Evolutionary conservation across 1,284 basidiomycete genomes (phyloP).

Genomic region (Peniophora sp.): DNA sequence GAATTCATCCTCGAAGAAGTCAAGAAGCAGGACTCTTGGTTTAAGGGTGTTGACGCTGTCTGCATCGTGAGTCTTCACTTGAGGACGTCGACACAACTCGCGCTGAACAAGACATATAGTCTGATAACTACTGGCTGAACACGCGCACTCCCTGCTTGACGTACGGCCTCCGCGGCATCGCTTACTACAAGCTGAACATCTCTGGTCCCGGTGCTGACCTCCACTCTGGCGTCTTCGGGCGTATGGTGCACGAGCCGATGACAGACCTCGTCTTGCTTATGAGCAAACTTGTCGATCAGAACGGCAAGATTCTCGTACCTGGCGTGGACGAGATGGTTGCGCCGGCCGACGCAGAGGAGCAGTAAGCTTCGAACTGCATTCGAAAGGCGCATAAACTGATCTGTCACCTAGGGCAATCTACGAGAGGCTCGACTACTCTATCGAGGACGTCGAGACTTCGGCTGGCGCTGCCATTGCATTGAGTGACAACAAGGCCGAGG

Average conservation of each 20-base stretch:
- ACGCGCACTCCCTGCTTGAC: slow-evolving; percentile 70
- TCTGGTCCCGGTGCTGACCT: slow-evolving; percentile 85
- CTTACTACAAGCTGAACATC: slow-evolving; percentile 84
- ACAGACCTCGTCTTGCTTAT: slow-evolving; percentile 74
- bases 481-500: slow-evolving; percentile 74
- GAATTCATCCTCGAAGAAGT: slow-evolving; percentile 83
- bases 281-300: slow-evolving; percentile 80
- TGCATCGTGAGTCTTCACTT: slow-evolving; percentile 71
- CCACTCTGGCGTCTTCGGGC: slow-evolving; percentile 88
- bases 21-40: slow-evolving; percentile 63
- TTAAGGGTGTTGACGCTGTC: slow-evolving; percentile 88
- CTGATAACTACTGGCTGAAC: slow-evolving; percentile 86
- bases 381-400: background rate
- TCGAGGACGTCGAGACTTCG: slow-evolving; percentile 73
- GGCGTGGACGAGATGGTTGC: slow-evolving; percentile 88
- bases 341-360: slow-evolving; percentile 72
- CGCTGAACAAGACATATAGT: slow-evolving; percentile 31
- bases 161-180: slow-evolving; percentile 80
- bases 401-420: slow-evolving; percentile 47
- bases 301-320: slow-evolving; percentile 85
- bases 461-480: slow-evolving; percentile 77
- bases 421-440: slow-evolving; percentile 67
- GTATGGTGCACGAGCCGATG: slow-evolving; percentile 87
- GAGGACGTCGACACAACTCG: background rate
- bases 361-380: slow-evolving; percentile 29